Conservation (phyloP, 352 stramenopile genomes). For the Hyaloperonospora arabidopsidis region DNA sequence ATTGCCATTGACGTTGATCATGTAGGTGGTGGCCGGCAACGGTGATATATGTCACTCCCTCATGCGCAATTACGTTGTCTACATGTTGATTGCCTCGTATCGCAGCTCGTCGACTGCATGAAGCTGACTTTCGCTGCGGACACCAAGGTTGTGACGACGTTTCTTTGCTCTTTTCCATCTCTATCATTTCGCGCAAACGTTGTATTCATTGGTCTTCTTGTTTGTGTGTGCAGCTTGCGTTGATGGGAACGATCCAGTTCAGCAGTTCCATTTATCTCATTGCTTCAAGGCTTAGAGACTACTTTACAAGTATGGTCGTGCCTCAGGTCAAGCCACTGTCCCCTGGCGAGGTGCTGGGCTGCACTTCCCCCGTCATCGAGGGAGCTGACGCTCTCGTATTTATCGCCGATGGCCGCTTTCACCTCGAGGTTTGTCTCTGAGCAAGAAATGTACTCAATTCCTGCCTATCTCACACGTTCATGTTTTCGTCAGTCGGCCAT, state of each 20-base stretch:
- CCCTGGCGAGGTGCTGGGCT: slow-evolving; percentile 97
- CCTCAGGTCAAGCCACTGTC: slow-evolving; percentile 97
- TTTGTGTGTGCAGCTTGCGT: slow-evolving; percentile 51
- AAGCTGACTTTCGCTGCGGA: slow-evolving; percentile 82
- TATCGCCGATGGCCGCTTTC: slow-evolving; percentile 98
- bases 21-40: slow-evolving; percentile 25
- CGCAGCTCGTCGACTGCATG: slow-evolving; percentile 91
- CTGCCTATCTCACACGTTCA: not conserved
- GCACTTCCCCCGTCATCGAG: slow-evolving; percentile 92
- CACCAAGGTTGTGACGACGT: slow-evolving; percentile 42
- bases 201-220: not conserved
- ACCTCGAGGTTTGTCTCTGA: slow-evolving; percentile 89
- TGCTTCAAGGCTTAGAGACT: slow-evolving; percentile 53
- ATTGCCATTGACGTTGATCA: slow-evolving; percentile 97
- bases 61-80: slow-evolving; percentile 5
- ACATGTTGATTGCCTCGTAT: slow-evolving; percentile 1
- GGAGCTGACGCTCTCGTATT: slow-evolving; percentile 94
- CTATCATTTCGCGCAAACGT: not conserved
- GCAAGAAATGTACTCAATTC: not conserved
- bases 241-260: slow-evolving; percentile 97
- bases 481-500: slow-evolving; percentile 81
- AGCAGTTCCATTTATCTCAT: slow-evolving; percentile 86
- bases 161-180: not conserved
- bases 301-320: slow-evolving; percentile 80
- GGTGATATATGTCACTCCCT: not conserved